A percentile compares a stretch with the other conserved stretches of the same genome.
These are phyloP conservation scores for Hypoxylon subgilvum DNA, from an alignment of 495 filamentous ascomycete genomes.

Conservation along the genomic window DNA sequence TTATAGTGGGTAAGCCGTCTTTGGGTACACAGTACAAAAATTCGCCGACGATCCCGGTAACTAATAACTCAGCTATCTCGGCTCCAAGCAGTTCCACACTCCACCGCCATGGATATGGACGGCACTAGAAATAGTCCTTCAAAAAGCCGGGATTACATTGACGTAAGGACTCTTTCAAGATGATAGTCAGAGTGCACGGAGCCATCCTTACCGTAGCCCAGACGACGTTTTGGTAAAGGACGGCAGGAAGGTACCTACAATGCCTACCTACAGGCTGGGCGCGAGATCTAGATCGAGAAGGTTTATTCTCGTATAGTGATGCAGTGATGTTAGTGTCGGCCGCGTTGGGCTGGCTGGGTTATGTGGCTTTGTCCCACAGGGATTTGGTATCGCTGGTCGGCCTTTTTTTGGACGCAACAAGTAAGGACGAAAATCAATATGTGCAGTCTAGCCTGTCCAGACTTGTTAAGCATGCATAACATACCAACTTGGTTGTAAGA, in stretches of 20 bases:
- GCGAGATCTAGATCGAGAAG: conserved; percentile 10
- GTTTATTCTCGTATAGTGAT: conserved; percentile 15
- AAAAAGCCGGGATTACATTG: conserved; percentile 9
- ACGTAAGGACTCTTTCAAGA: conserved; percentile 11
- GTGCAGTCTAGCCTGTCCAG: conserved; percentile 24
- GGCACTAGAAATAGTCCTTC: conserved; percentile 7
- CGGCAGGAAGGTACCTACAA: not conserved
- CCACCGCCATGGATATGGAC: conserved; percentile 3
- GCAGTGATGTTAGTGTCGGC: not conserved
- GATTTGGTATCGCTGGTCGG: too few relatives aligned
- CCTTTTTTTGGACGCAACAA: conserved; percentile 1
- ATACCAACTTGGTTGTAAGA: conserved; percentile 15
- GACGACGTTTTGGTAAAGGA: conserved; percentile 10
- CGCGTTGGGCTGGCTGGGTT: conserved; percentile 2
- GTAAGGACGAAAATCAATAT: conserved; percentile 21
- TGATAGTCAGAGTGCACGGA: conserved; percentile 1
- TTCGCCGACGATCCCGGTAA: conserved; percentile 19
- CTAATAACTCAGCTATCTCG: not conserved
- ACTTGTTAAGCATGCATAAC: conserved; percentile 24
- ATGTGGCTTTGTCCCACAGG: too few relatives aligned
- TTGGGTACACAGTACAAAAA: not conserved
- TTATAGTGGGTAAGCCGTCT: conserved; percentile 11
- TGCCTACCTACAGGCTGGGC: not conserved
- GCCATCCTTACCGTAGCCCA: not conserved
- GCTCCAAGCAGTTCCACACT: conserved; percentile 12